phyloP scores from a whole-genome alignment of 441 rosid species.

The Jatropha podagrica region DNA sequence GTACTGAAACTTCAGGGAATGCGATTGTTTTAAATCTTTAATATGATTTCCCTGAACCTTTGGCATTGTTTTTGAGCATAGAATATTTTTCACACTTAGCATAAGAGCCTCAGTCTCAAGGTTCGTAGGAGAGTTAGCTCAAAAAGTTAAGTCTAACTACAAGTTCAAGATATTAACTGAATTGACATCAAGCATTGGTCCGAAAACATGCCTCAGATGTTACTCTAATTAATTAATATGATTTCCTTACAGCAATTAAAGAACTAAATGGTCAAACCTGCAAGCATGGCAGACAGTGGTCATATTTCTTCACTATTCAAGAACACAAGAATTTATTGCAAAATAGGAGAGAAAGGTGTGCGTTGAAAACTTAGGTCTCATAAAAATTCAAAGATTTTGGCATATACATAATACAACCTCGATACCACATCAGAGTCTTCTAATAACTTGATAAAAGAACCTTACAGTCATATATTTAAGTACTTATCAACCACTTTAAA shows the following conservation, averaged over 20 bases:
- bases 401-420: too few relatives aligned
- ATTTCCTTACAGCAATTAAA: background rate
- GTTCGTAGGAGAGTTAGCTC: background rate
- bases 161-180: background rate
- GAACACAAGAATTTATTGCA: background rate
- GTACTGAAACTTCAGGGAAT: too few relatives aligned
- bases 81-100: background rate
- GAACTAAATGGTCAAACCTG: background rate
- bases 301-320: background rate
- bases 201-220: background rate
- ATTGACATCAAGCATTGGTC: too few relatives aligned
- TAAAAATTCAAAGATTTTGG: too few relatives aligned
- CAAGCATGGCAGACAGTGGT: background rate
- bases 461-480: background rate
- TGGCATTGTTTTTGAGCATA: background rate
- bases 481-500: background rate
- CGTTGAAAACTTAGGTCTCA: background rate
- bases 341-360: background rate
- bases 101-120: background rate
- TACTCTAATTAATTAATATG: background rate
- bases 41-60: background rate
- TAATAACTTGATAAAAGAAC: background rate
- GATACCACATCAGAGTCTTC: too few relatives aligned
- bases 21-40: background rate
- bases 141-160: background rate